Base-by-base conservation (phyloP, 1,284 basidiomycete species). In the Porogramme epimiltina region DNA sequence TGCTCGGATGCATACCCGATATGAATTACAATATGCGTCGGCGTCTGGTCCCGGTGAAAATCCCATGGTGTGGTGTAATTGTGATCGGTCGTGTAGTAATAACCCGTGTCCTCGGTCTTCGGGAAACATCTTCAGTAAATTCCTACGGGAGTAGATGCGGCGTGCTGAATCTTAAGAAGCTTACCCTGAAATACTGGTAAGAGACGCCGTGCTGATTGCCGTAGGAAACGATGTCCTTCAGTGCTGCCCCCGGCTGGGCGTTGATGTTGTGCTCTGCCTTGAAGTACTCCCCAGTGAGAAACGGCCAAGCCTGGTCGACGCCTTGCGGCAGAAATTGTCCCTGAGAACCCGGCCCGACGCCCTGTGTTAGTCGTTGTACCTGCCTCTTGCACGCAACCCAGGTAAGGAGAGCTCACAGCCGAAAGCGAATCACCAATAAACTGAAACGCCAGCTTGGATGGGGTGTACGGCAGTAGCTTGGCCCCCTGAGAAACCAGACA, bases 21-120 rank as follows among this genome's bases (percentile, higher is more conserved):
- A 56, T 82, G 78, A 19, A 82, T 76, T 3, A 83, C 73, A 40
- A 83, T 62, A 55, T 82, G 80, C 3, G 80, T 80, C 4, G 79
- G 52, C 5, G 79, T 78, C 4, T 66, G 57, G 56, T 85, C 80
- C 3, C 71, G 67, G 6, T 58, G 46, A 56, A 85, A 83, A 54
- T 82, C 61, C 81, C 81, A 84, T 1, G 78, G 76, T 0, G 81
- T 84, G 1, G 80, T 84, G 62, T 70, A 83, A 61, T 83, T 82
- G 64, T 84, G 80, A 55, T 81, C 77, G 3, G 71, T 67, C 1
- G 78, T 77, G 58, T 76, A 78, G 56, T 70, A 79, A 56, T 73
- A 84, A 0, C 80, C 80, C 0, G 75, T 78, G 56, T 84, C 80
- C 61, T 83, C 81, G 0, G 80, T 82, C 78, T 82, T n/a, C n/a